phyloP scores from a whole-genome alignment of 176 grass and related monocot genomes.

The Sorghum bicolor region DNA sequence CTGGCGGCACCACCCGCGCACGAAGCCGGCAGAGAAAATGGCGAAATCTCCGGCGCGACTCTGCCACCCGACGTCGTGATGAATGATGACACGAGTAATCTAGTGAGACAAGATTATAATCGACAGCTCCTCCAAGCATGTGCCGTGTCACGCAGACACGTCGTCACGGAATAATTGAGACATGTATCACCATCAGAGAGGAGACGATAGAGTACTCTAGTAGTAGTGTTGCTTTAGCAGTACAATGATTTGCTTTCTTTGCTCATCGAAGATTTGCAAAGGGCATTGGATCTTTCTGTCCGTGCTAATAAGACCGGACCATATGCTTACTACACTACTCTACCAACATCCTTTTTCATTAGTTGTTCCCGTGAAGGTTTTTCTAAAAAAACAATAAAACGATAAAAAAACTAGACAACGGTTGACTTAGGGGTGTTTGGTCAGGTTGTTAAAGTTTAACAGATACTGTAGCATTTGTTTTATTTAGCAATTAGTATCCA shows the following conservation, averaged over 20 bases:
- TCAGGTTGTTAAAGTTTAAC: too few species aligned
- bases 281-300: background rate
- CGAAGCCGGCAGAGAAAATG: background rate
- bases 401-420: too few species aligned
- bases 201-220: too few species aligned
- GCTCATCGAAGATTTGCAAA: background rate
- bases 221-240: background rate
- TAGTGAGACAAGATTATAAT: background rate
- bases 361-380: background rate
- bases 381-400: background rate
- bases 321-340: background rate
- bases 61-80: background rate
- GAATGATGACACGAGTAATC: background rate
- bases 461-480: too few species aligned
- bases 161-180: background rate
- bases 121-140: background rate
- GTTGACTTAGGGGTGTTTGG: too few species aligned
- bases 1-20: background rate
- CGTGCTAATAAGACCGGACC: background rate
- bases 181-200: background rate
- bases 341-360: background rate
- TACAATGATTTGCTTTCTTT: slow-evolving; percentile 3
- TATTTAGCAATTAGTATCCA: too few species aligned
- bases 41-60: background rate
- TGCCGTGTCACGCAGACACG: background rate